A percentile compares a stretch with the other conserved stretches of the same genome.
Evolutionary conservation across 23 red algal species (phyloP).

Genomic region (Gracilariopsis chorda): DNA sequence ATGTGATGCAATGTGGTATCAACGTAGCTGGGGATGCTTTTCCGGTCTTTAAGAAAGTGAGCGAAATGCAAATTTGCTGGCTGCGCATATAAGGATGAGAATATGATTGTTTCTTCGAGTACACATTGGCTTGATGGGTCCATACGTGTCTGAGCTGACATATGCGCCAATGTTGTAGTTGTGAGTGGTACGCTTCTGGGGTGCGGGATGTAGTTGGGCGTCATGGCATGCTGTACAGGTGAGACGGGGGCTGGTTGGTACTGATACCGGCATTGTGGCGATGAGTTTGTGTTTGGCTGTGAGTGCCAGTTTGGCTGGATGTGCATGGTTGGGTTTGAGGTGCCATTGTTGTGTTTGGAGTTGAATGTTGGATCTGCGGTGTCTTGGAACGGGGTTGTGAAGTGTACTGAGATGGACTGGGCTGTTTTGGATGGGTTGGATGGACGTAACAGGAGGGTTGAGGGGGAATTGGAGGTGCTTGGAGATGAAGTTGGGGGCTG

Average conservation of each 20-base stretch:
- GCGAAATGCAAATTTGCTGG: background rate
- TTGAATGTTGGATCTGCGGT: no score
- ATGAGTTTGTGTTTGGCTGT: constrained; percentile 15
- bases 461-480: no score
- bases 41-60: background rate
- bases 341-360: background rate
- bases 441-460: no score
- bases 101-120: background rate
- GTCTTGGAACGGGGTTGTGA: no score
- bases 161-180: background rate
- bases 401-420: no score
- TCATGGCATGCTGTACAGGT: background rate
- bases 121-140: background rate
- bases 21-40: background rate
- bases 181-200: background rate
- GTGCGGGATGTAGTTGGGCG: background rate
- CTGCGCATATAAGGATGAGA: background rate
- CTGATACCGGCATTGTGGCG: background rate
- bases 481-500: no score
- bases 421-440: no score
- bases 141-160: constrained; percentile 19
- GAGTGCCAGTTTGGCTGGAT: background rate
- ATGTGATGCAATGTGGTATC: background rate
- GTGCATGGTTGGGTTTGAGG: background rate
- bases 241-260: background rate